Conservation (phyloP, 768 basidiomycete genomes). For the Mycena olivaceomarginata region DNA sequence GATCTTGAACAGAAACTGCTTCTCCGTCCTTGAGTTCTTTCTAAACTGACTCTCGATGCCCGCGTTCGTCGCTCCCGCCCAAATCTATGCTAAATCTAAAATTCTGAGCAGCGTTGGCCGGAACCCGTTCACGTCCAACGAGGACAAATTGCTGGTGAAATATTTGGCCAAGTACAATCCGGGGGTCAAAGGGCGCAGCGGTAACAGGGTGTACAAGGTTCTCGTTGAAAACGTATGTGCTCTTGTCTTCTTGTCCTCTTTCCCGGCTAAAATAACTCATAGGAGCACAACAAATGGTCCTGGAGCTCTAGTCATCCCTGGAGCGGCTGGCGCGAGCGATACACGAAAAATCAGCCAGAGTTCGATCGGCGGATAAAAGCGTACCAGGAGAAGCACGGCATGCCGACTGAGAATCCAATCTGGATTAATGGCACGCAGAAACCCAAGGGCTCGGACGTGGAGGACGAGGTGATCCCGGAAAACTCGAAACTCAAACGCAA, state of each 20-base stretch:
- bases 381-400: constrained; percentile 59
- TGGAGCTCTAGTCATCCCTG: constrained; percentile 73
- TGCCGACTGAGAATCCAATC: constrained; percentile 35
- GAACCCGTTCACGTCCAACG: constrained; percentile 56
- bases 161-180: constrained; percentile 73
- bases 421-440: constrained; percentile 26
- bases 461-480: constrained; percentile 10
- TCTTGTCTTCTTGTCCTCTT: background rate
- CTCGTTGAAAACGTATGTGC: constrained; percentile 69
- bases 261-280: constrained; percentile 18
- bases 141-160: constrained; percentile 65
- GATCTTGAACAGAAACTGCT: background rate
- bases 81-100: background rate
- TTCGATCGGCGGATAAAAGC: constrained; percentile 66
- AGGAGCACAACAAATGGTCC: constrained; percentile 66
- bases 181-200: constrained; percentile 61
- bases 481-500: constrained; percentile 29
- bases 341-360: constrained; percentile 62
- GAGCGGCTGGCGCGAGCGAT: constrained; percentile 82
- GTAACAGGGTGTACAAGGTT: constrained; percentile 64
- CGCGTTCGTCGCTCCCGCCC: constrained; percentile 10
- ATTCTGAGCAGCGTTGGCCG: constrained; percentile 40
- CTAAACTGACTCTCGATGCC: constrained; percentile 7
- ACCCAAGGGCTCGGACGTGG: constrained; percentile 25
- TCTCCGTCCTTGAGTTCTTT: background rate